Percentiles rank a stretch among this genome's conserved stretches.
These are phyloP conservation scores for Cercospora sojina DNA, from an alignment of 2,329 filamentous ascomycete species.

Conservation along the genomic window DNA sequence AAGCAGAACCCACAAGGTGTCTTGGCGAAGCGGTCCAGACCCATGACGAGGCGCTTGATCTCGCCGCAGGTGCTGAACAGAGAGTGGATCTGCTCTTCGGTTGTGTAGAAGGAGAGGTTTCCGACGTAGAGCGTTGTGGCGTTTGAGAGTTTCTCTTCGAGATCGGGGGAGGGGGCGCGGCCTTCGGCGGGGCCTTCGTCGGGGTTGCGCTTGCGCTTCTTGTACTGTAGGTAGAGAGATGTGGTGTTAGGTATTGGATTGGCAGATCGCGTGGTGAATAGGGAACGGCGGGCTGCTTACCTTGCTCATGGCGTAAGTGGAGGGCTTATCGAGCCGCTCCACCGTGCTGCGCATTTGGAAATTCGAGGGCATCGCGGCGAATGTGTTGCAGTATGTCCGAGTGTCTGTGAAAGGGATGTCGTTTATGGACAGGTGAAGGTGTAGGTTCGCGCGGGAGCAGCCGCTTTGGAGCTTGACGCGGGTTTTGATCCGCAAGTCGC, in stretches of 20 bases:
- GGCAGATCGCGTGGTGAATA: constrained; percentile 7
- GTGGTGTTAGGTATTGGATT: background rate
- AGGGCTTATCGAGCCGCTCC: constrained; percentile 88
- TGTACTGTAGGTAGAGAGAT: constrained; percentile 56
- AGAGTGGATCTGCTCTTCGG: constrained; percentile 97
- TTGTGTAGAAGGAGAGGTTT: constrained; percentile 80
- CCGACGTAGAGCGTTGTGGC: constrained; percentile 97
- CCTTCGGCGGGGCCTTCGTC: constrained; percentile 51
- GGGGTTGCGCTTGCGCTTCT: constrained; percentile 64
- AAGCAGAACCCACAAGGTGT: constrained; percentile 99
- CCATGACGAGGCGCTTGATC: constrained; percentile 98
- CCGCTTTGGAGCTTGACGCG: constrained; percentile 18
- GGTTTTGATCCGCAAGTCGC: constrained; percentile 12
- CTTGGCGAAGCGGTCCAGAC: constrained; percentile 93
- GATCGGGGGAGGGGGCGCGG: constrained; percentile 53
- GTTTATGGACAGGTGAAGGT: constrained; percentile 2
- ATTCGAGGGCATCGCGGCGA: constrained; percentile 46
- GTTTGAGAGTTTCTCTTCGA: constrained; percentile 76
- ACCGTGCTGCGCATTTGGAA: constrained; percentile 66
- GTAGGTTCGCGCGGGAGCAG: constrained; percentile 8
- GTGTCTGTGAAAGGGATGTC: background rate
- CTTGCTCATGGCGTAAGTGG: constrained; percentile 84
- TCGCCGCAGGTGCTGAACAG: constrained; percentile 68
- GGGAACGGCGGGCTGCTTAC: constrained; percentile 51
- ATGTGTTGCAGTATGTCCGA: constrained; percentile 1